Evolutionary conservation across 2,329 filamentous ascomycete genomes (phyloP), one percentile per base, ranked within the genome.

Genomic region (Pezicula rhizophila): DNA sequence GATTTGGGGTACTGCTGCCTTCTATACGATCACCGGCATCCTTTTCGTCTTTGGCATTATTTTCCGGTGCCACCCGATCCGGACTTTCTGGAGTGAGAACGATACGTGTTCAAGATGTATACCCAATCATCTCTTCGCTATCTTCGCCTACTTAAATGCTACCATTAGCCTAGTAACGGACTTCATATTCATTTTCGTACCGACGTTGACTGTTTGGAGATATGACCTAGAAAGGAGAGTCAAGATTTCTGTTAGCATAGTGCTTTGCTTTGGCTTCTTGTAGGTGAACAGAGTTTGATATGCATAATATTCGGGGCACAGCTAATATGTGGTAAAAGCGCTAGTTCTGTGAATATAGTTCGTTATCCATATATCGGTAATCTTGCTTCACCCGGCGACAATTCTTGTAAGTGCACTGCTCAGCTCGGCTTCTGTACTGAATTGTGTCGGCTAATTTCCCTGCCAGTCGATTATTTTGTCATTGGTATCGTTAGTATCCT

Each of bases 1-100:
- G 12, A 47, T 47, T 11, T 39, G 23, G 18, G n/a, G n/a, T 25
- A 45, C 33, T 15, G 14, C n/a, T 15, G 15, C 15, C 10, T 31
- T 42, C 40, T 42, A 42, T 42, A 31, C 66, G 3, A 60, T 60
- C 3, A 56, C 48, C 8, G 56, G 57, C 33, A 54, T 63, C 11
- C 59, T 64, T 6, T 62, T 58, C 33, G 59, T 60, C 25, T 52
- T 63, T 1, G 60, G 60, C 4, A 60, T 42, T 14, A 41, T 46
- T 23, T 49, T 49, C 25, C 42, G 45, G 18, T 49, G 47, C 47
- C 11, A n/a, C n/a, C 47, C 47, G 10, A 35, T 49, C 26, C 12
- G 17, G 23, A 14, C 18, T 20, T 41, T 45, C 37, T 49, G 47
- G 47, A 42, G 23, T 14, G 40, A 42, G n/a, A 42, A 42, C 40